Evolutionary conservation across 1,284 basidiomycete species (phyloP).

Genomic region (Mycena citricolor): DNA sequence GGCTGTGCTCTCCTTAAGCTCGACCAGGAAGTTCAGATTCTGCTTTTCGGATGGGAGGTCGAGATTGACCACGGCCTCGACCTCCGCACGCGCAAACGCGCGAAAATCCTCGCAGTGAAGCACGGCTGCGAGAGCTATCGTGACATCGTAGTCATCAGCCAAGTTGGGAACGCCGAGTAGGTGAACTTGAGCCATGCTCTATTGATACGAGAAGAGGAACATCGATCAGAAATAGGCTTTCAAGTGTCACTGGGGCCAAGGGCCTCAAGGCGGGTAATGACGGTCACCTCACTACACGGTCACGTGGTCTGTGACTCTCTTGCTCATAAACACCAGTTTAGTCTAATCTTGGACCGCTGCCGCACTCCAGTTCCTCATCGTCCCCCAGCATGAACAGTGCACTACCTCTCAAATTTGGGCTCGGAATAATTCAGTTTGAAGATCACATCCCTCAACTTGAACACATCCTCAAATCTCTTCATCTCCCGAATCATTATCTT

Average conservation of each 20-base stretch:
- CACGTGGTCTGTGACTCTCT: too few relatives aligned
- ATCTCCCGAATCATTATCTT: too few relatives aligned
- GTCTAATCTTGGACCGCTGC: too few relatives aligned
- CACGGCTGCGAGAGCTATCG: slow-evolving; percentile 49
- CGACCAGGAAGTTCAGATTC: slow-evolving; percentile 59
- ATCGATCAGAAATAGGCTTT: neutral
- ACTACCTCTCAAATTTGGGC: too few relatives aligned
- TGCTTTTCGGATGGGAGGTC: slow-evolving; percentile 6
- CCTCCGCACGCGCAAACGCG: slow-evolving; percentile 33
- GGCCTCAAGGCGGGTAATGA: too few relatives aligned
- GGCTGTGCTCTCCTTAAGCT: slow-evolving; percentile 44
- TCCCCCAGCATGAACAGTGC: too few relatives aligned
- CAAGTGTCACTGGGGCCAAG: neutral
- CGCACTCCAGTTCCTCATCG: too few relatives aligned
- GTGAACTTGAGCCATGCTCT: slow-evolving; percentile 38
- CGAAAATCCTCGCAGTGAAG: slow-evolving; percentile 56
- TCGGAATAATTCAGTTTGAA: too few relatives aligned
- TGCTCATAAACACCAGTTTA: too few relatives aligned
- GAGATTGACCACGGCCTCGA: slow-evolving; percentile 32
- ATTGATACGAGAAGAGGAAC: neutral
- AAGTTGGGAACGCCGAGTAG: slow-evolving; percentile 47
- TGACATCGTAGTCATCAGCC: slow-evolving; percentile 56
- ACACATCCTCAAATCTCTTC: neutral
- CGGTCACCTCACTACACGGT: too few relatives aligned
- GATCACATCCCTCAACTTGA: too few relatives aligned